Percentiles rank a stretch among this genome's conserved stretches.
Evolutionary conservation across 2,329 filamentous ascomycete genomes (phyloP).

Genomic region (Nannizziopsis barbatae): DNA sequence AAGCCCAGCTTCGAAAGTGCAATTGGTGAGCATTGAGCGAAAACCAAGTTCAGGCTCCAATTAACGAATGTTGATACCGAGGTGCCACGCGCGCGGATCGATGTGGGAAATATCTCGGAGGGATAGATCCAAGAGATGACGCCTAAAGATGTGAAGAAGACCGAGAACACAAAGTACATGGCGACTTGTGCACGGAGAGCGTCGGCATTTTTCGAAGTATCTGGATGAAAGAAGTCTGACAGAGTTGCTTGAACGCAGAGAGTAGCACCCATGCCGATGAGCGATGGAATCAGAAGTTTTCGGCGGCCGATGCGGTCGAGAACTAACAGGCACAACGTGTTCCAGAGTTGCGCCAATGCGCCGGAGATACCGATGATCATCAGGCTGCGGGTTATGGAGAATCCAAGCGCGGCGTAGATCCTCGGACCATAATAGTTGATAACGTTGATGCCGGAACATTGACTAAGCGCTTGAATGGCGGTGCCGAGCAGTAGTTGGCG

Average conservation of each 20-base stretch:
- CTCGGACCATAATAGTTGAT: slow-evolving; percentile 37
- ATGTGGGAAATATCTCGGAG: slow-evolving; percentile 39
- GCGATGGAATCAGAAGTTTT: slow-evolving; percentile 38
- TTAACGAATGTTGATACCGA: slow-evolving; percentile 33
- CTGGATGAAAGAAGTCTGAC: slow-evolving; percentile 27
- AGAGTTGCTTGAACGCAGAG: slow-evolving; percentile 35
- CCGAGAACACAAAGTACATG: slow-evolving; percentile 39
- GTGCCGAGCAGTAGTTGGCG: slow-evolving; percentile 39
- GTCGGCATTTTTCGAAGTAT: slow-evolving; percentile 22
- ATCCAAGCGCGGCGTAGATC: slow-evolving; percentile 37
- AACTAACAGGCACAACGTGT: slow-evolving; percentile 37
- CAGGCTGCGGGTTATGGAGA: slow-evolving; percentile 36
- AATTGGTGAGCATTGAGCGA: slow-evolving; percentile 41
- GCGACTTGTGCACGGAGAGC: slow-evolving; percentile 37
- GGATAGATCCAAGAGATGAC: slow-evolving; percentile 40
- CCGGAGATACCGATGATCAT: slow-evolving; percentile 44
- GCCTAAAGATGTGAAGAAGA: slow-evolving; percentile 37
- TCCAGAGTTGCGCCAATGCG: slow-evolving; percentile 40
- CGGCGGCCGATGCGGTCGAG: slow-evolving; percentile 41
- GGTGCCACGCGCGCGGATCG: slow-evolving; percentile 35
- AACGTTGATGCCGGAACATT: slow-evolving; percentile 39
- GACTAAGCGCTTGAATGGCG: slow-evolving; percentile 41
- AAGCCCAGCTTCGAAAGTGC: slow-evolving; percentile 37
- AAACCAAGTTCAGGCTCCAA: slow-evolving; percentile 39
- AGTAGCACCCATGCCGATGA: slow-evolving; percentile 34